Conservation (phyloP, 352 stramenopile genomes). For the Pythium rishiriense region DNA sequence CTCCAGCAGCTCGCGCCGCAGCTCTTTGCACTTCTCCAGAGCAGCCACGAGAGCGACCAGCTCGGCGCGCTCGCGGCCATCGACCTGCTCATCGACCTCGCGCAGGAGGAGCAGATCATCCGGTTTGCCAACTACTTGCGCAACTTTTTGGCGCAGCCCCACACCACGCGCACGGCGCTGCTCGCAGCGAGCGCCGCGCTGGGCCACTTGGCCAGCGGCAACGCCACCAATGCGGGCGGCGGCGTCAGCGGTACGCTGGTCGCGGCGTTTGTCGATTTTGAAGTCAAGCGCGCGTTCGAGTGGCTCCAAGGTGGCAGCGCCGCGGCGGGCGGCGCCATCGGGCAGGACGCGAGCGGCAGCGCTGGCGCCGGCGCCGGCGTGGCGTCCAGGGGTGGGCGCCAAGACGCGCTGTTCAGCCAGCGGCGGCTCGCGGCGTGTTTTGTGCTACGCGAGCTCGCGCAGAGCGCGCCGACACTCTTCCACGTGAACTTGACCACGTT, state of each 20-base stretch:
- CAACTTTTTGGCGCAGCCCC: conserved; percentile 79
- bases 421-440: conserved; percentile 78
- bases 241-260: conserved; percentile 83
- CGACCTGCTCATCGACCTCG: conserved; percentile 78
- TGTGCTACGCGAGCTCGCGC: conserved; percentile 85
- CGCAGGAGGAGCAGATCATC: conserved; percentile 88
- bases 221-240: conserved; percentile 36
- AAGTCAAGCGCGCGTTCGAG: conserved; percentile 90
- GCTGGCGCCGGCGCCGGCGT: background rate
- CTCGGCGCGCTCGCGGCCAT: conserved; percentile 77
- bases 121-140: conserved; percentile 90
- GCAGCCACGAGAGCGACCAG: conserved; percentile 59
- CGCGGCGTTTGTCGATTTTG: conserved; percentile 91
- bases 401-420: conserved; percentile 78
- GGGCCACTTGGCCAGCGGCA: conserved; percentile 78
- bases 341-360: background rate
- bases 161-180: conserved; percentile 58
- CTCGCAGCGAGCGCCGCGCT: conserved; percentile 75
- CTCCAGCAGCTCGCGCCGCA: conserved; percentile 75
- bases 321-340: background rate
- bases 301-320: conserved; percentile 64
- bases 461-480: conserved; percentile 88
- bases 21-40: conserved; percentile 71
- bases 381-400: conserved; percentile 31
- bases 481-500: conserved; percentile 92